phyloP scores from a whole-genome alignment of 768 basidiomycete genomes.

The Phylloporus sp. region DNA sequence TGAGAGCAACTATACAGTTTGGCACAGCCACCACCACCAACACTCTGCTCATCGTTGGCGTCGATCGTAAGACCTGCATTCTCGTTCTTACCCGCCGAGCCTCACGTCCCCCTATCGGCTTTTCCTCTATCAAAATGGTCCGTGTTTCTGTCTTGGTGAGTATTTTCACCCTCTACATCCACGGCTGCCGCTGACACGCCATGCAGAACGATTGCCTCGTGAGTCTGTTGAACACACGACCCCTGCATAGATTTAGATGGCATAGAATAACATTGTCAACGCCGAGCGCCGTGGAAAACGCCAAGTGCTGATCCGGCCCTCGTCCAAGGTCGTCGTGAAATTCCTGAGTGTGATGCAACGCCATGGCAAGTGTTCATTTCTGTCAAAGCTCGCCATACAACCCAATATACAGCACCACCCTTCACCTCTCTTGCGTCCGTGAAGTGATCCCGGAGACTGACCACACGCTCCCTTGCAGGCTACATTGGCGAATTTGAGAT shows the following conservation, averaged over 20 bases:
- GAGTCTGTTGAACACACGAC: slow-evolving; percentile 15
- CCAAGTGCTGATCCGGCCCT: slow-evolving; percentile 96
- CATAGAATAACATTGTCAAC: slow-evolving; percentile 96
- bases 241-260: neutral
- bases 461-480: slow-evolving; percentile 41
- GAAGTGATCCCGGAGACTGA: neutral
- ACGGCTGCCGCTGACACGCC: neutral
- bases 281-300: slow-evolving; percentile 99
- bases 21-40: slow-evolving; percentile 20
- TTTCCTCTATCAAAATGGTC: slow-evolving; percentile 58
- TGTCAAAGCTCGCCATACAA: no score
- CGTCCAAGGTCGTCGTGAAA: slow-evolving; percentile 96
- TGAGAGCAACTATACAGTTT: slow-evolving; percentile 24
- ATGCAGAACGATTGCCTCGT: slow-evolving; percentile 55
- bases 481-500: slow-evolving; percentile 99
- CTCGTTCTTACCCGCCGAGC: neutral
- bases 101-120: neutral
- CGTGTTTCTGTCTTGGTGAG: slow-evolving; percentile 77
- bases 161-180: slow-evolving; percentile 1
- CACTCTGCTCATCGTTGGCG: neutral
- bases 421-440: neutral
- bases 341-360: slow-evolving; percentile 99
- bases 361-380: slow-evolving; percentile 63
- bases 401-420: no score
- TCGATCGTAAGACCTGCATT: slow-evolving; percentile 2